A percentile compares a stretch with the other conserved stretches of the same genome.
phyloP scores from a whole-genome alignment of 352 stramenopile genomes.

The Discostella stelligera region DNA sequence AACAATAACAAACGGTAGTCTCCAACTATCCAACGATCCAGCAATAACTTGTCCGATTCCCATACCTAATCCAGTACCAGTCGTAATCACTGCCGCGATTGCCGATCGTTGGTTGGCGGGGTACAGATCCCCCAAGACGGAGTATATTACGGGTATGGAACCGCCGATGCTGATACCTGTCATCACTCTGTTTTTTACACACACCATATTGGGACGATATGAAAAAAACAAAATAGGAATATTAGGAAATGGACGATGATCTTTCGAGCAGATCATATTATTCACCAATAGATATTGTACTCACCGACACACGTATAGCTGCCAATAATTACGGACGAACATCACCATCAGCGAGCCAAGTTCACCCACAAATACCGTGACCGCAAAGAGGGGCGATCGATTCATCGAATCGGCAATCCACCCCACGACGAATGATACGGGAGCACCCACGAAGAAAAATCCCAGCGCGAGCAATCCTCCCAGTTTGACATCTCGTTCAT shows the following conservation, averaged over 20 bases:
- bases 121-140: conserved; percentile 80
- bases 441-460: conserved; percentile 66
- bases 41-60: conserved; percentile 73
- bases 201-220: too few relatives aligned
- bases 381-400: conserved; percentile 57
- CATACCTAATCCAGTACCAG: conserved; percentile 74
- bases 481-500: conserved; percentile 60
- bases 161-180: conserved; percentile 75
- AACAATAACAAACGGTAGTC: conserved; percentile 80
- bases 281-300: not conserved
- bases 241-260: too few relatives aligned
- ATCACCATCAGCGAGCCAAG: conserved; percentile 59
- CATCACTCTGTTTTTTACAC: conserved; percentile 22
- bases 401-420: conserved; percentile 65
- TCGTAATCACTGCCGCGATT: conserved; percentile 37
- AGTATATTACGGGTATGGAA: conserved; percentile 81
- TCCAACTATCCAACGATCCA: conserved; percentile 75
- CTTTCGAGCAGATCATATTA: not conserved
- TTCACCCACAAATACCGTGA: conserved; percentile 72
- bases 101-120: conserved; percentile 32
- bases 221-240: too few relatives aligned
- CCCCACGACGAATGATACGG: conserved; percentile 52
- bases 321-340: conserved; percentile 51
- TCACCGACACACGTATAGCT: conserved; percentile 59
- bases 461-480: conserved; percentile 60